Conservation (phyloP, 2,329 filamentous ascomycete genomes). For the Xylariaceae sp. region DNA sequence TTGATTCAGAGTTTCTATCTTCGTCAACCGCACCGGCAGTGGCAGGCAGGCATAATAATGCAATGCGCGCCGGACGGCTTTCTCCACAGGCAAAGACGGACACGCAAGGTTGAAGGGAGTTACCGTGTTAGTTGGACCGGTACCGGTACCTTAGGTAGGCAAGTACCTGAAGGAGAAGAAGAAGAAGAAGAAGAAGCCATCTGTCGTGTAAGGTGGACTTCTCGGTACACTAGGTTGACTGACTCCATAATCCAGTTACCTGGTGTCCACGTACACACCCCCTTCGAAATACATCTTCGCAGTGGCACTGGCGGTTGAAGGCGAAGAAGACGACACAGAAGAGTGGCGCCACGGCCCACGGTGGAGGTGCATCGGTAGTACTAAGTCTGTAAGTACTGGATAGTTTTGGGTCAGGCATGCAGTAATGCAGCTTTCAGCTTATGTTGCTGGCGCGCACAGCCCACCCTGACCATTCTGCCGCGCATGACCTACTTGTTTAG, state of each 20-base stretch:
- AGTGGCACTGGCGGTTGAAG: conserved; percentile 2
- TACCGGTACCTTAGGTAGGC: conserved; percentile 15
- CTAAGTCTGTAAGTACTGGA: neutral
- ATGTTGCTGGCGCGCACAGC: conserved; percentile 29
- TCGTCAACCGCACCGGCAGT: neutral
- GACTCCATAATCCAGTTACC: too few species aligned
- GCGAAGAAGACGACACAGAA: conserved; percentile 17
- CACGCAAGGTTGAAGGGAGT: neutral
- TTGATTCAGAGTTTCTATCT: neutral
- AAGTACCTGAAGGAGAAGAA: too few species aligned
- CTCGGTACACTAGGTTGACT: too few species aligned
- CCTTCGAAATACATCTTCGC: neutral
- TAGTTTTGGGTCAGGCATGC: conserved; percentile 26
- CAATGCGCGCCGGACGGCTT: conserved; percentile 1
- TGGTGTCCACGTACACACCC: too few species aligned
- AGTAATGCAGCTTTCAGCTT: conserved; percentile 32
- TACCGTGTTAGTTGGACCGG: conserved; percentile 8
- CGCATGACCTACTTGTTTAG: conserved; percentile 18
- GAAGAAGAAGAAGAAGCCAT: too few species aligned
- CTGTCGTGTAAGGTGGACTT: too few species aligned
- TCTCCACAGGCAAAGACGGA: neutral
- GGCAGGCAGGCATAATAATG: neutral
- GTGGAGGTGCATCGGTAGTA: conserved; percentile 16
- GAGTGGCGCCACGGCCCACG: conserved; percentile 14
- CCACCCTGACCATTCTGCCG: conserved; percentile 18